A percentile compares a stretch with the other conserved stretches of the same genome.
Conservation (phyloP, 345 rosid species). For the Moricandia moricandioides region DNA sequence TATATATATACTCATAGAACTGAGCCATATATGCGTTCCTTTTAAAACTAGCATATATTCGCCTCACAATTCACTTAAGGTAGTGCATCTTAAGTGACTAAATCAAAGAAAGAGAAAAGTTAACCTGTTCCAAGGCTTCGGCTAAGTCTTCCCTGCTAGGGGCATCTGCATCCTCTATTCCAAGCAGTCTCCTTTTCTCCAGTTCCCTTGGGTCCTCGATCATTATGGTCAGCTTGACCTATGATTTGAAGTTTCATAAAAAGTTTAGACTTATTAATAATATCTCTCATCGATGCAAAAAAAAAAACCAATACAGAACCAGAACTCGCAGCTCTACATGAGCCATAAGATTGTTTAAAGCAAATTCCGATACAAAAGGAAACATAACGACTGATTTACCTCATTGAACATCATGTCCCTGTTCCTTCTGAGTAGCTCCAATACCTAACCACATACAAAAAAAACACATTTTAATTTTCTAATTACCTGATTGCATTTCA, state of each 20-base stretch:
- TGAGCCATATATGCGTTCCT: not conserved
- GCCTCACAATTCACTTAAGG: not conserved
- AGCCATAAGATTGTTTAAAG: not conserved
- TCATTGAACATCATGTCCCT: slow-evolving; percentile 90
- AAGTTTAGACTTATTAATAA: not conserved
- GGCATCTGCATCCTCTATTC: slow-evolving; percentile 70
- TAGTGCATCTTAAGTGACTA: not conserved
- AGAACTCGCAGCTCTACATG: not conserved
- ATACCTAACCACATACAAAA: slow-evolving; percentile 40
- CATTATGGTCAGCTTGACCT: slow-evolving; percentile 80
- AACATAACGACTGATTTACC: slow-evolving; percentile 36
- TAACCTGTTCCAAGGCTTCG: slow-evolving; percentile 71
- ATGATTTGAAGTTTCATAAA: slow-evolving; percentile 10
- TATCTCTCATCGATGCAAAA: not conserved
- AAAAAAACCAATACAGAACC: not conserved
- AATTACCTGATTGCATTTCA: not conserved
- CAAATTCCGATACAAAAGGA: not conserved
- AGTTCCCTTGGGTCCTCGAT: slow-evolving; percentile 93
- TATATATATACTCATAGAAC: slow-evolving; percentile 1
- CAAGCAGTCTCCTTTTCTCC: slow-evolving; percentile 80
- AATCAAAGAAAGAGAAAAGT: slow-evolving; percentile 9
- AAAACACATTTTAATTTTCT: not conserved
- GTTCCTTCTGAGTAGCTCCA: slow-evolving; percentile 82
- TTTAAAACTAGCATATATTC: not conserved
- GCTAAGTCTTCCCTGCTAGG: slow-evolving; percentile 87